A percentile compares a stretch with the other conserved stretches of the same genome.
Evolutionary conservation across 1,139 yeast genomes (phyloP).

Genomic region (Debaryomyces fabryi): DNA sequence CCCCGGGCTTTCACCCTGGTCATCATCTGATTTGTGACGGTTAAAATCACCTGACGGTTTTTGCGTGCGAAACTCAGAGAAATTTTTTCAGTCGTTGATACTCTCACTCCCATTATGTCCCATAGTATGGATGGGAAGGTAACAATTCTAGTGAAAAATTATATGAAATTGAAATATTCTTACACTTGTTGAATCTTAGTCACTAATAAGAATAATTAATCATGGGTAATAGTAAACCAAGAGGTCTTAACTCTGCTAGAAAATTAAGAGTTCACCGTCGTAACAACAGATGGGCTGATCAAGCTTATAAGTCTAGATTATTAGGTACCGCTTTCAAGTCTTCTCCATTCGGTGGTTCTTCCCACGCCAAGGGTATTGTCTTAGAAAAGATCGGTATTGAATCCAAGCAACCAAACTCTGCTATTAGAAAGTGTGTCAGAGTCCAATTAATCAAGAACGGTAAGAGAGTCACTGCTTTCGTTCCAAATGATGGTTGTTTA

Average conservation of each 20-base stretch:
- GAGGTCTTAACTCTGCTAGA: slow-evolving; percentile 99
- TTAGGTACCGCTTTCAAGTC: slow-evolving; percentile 99
- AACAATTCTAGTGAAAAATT: slow-evolving; percentile 3
- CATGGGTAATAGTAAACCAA: slow-evolving; percentile 94
- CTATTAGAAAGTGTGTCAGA: slow-evolving; percentile 99
- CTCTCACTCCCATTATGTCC: slow-evolving; percentile 2
- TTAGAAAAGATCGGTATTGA: slow-evolving; percentile 99
- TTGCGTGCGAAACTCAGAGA: slow-evolving; percentile 1
- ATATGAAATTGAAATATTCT: slow-evolving; percentile 5
- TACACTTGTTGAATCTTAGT: slow-evolving; percentile 10
- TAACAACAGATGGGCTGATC: slow-evolving; percentile 99
- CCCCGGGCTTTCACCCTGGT: neutral
- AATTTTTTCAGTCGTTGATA: slow-evolving; percentile 5
- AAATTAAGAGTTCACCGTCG: slow-evolving; percentile 99
- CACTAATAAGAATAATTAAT: slow-evolving; percentile 22
- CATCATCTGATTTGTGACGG: neutral
- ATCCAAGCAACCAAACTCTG: slow-evolving; percentile 99
- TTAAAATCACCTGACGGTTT: neutral
- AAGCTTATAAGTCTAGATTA: slow-evolving; percentile 96
- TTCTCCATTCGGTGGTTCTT: slow-evolving; percentile 99
- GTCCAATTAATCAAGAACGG: slow-evolving; percentile 99
- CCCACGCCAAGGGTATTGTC: slow-evolving; percentile 99
- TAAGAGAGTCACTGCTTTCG: slow-evolving; percentile 99
- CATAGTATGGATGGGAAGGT: slow-evolving; percentile 5
- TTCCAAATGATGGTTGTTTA: slow-evolving; percentile 99